Evolutionary conservation across 495 filamentous ascomycete genomes (phyloP), one percentile per base, ranked within the genome.

Genomic region (Penicillium turbatum): DNA sequence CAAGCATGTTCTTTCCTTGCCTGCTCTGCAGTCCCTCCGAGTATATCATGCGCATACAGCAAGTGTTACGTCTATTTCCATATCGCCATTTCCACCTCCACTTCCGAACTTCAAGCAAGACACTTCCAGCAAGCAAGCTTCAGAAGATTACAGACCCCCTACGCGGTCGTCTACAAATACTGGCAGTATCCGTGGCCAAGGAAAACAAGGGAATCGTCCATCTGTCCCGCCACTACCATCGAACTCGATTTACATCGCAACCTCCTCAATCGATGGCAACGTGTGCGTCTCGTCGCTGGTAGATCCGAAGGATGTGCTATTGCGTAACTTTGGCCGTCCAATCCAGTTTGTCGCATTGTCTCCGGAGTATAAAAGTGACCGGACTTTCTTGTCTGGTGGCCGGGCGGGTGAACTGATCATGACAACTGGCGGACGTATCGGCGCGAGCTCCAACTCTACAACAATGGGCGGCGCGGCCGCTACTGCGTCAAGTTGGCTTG

Each of bases 211-310:
- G 64, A 31, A 75, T 57, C 17, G 75, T 34, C 34, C 55, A 9
- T 10, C 52, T 9, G 36, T 92, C 8, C 82, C 88, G 3, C 77
- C 82, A 29, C 87, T 77, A 6, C 85, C 89, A 0, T 90, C 87
- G 7, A 96, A 96, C 57, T 85, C 86, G 34, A 93, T 97, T 38
- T 85, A 93, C 70, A 90, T 97, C 55, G 93, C 86, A 2, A 92
- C 90, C 2, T 88, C 95, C 13, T 97, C 95, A 0, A 90, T 96
- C 59, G 93, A 98, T 66, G 93, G 93, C 24, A 91, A 96, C 58
- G 87, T 97, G 8, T 97, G 93, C 54, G 81, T 97, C 17, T 81
- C 86, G 39, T 95, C 91, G 1, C 66, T 97, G 30, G 77, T 90
- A 16, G 86, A 89, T 57, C 73, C 80, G 5, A 86, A 82, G 55